A percentile compares a stretch with the other conserved stretches of the same genome.
Evolutionary conservation across 495 filamentous ascomycete genomes (phyloP).

Genomic region (Podospora pseudopauciseta): DNA sequence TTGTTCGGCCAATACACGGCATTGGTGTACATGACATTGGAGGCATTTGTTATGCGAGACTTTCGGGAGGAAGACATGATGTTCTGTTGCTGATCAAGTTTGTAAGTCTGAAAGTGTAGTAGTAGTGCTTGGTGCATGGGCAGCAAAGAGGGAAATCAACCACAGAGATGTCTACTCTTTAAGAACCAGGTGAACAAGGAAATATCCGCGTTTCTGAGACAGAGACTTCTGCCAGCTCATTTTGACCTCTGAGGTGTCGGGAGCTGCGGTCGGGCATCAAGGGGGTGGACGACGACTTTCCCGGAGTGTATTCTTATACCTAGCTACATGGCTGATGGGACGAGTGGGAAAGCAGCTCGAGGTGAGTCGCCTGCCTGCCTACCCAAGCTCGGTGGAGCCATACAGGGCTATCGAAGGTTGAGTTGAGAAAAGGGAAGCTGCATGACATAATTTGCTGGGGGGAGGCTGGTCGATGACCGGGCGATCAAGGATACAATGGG

Average conservation of each 20-base stretch:
- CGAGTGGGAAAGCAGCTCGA: conserved; percentile 14
- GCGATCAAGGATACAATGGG: conserved; percentile 17
- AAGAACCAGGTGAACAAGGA: conserved; percentile 11
- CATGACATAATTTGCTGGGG: conserved; percentile 30
- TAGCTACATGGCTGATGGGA: conserved; percentile 9
- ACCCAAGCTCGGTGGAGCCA: conserved; percentile 24
- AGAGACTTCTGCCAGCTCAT: conserved; percentile 30
- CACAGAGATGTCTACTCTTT: conserved; percentile 17
- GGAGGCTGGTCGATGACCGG: conserved; percentile 16
- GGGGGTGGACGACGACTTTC: conserved; percentile 11
- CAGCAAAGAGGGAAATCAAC: conserved; percentile 9
- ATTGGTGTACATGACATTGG: conserved; percentile 59
- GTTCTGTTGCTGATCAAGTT: not conserved
- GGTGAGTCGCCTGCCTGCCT: conserved; percentile 19
- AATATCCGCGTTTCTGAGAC: conserved; percentile 16
- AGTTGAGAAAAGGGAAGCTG: conserved; percentile 15
- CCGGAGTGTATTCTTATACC: conserved; percentile 19
- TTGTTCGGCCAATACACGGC: conserved; percentile 91
- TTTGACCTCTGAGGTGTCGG: conserved; percentile 12
- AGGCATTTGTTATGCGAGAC: conserved; percentile 39
- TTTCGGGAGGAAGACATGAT: conserved; percentile 36
- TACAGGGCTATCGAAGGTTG: conserved; percentile 19
- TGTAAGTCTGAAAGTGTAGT: conserved; percentile 1
- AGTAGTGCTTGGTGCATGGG: conserved; percentile 14
- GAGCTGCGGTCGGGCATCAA: conserved; percentile 35